Conservation (phyloP, 805 yeast species). For the Saturnispora halmiae region DNA sequence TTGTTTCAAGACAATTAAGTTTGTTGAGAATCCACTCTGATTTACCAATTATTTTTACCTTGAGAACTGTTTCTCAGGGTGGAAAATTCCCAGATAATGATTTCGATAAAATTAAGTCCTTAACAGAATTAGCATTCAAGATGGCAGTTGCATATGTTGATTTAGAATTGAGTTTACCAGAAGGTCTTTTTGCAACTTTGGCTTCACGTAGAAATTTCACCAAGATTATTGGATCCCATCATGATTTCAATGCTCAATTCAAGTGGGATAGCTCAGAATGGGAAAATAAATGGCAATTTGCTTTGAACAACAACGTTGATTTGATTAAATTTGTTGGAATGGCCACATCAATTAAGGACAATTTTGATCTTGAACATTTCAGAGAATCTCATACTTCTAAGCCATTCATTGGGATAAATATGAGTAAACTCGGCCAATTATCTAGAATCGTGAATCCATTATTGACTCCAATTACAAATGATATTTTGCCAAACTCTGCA, state of each 20-base stretch:
- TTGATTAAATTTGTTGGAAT: conserved; percentile 75
- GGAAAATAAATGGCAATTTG: conserved; percentile 64
- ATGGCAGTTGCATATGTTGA: conserved; percentile 78
- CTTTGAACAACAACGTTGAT: conserved; percentile 56
- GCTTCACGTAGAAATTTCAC: conserved; percentile 49
- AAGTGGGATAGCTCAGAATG: conserved; percentile 67
- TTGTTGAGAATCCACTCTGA: conserved; percentile 51
- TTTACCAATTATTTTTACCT: conserved; percentile 73
- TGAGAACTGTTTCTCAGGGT: conserved; percentile 73
- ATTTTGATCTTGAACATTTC: conserved; percentile 62
- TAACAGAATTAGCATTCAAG: conserved; percentile 57
- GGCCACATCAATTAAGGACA: conserved; percentile 59
- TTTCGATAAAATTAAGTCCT: conserved; percentile 35
- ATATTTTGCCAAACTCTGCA: conserved; percentile 53
- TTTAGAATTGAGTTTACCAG: conserved; percentile 64
- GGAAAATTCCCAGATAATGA: conserved; percentile 66
- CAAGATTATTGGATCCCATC: conserved; percentile 73
- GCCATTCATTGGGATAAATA: conserved; percentile 79
- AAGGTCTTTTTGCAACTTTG: conserved; percentile 41
- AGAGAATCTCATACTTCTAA: conserved; percentile 41
- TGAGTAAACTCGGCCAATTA: conserved; percentile 67
- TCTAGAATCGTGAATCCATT: conserved; percentile 68
- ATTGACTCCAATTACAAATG: conserved; percentile 80
- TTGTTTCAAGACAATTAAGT: conserved; percentile 68
- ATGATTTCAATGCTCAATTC: conserved; percentile 55